Base-by-base conservation (phyloP, 208 protist genomes). In the Acanthamoeba triangularis region DNA sequence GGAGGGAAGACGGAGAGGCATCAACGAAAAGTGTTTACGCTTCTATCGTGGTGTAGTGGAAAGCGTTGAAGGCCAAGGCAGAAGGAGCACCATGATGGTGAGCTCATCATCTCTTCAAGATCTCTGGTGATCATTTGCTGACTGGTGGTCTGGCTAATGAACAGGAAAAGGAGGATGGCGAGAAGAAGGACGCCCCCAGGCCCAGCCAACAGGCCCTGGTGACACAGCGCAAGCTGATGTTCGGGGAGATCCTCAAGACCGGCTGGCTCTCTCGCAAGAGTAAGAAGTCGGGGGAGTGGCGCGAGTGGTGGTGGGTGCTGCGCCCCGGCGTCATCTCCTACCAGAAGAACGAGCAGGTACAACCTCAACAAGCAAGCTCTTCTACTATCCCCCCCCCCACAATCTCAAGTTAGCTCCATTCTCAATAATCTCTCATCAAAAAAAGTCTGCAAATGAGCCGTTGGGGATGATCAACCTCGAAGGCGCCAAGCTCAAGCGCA, bases 311-410 rank as follows among this genome's bases (percentile, higher is more conserved):
- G 80, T 88, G 80, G 80, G 80, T 88, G 13, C 30, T 88, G 54
- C 80, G 80, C 67, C 80, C 80, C 1, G 80, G 80, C 23, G 54
- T 88, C 0, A n/a, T 88, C 54, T 54, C 80, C 80, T 88, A 88
- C 80, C 80, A 88, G n/a, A 88, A 88, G 44, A 88, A 63, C 80
- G 80, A 88, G n/a, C 80, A 88, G 80, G 80, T 88, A n/a, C 18
- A 2, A 33, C n/a, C n/a, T n/a, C n/a, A n/a, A n/a, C n/a, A n/a
- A n/a, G n/a, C n/a, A n/a, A n/a, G n/a, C n/a, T n/a, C n/a, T n/a
- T n/a, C n/a, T n/a, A n/a, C n/a, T n/a, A n/a, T n/a, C n/a, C n/a
- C n/a, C n/a, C n/a, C n/a, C n/a, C n/a, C n/a, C n/a, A n/a, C n/a
- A n/a, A n/a, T n/a, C n/a, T n/a, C n/a, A n/a, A n/a, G n/a, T n/a